Evolutionary conservation across 371 early-diverging fungal species (phyloP).

Genomic region (Umbelopsis sp.): DNA sequence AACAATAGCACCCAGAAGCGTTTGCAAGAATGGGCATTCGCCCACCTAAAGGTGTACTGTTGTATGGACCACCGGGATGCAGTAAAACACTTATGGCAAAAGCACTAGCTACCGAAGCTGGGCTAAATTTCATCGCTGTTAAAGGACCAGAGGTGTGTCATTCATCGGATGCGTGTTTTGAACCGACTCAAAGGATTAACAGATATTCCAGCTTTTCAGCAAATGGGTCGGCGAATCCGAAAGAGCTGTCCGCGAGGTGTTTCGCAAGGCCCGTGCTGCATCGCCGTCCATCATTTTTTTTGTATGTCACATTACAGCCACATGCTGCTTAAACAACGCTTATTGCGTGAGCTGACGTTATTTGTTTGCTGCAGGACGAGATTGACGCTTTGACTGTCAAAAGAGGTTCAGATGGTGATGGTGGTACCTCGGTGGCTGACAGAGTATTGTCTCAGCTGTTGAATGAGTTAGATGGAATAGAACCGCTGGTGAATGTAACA

Average conservation of each 20-base stretch:
- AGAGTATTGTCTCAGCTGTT: constrained; percentile 93
- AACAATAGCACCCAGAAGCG: constrained; percentile 78
- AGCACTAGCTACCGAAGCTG: constrained; percentile 96
- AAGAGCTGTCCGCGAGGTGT: constrained; percentile 94
- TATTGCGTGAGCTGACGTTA: no score
- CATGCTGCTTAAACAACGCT: no score
- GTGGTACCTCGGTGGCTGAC: constrained; percentile 84
- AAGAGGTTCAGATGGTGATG: constrained; percentile 70
- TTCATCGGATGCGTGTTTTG: not conserved
- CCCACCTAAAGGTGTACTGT: constrained; percentile 95
- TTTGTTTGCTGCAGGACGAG: constrained; percentile 74
- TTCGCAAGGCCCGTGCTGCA: constrained; percentile 92
- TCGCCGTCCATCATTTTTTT: constrained; percentile 97
- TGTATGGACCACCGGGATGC: constrained; percentile 99
- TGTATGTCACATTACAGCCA: constrained; percentile 54
- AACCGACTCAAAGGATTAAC: not conserved
- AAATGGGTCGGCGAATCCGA: constrained; percentile 99
- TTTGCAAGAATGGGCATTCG: constrained; percentile 87
- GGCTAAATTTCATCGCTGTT: constrained; percentile 96
- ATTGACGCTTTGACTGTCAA: constrained; percentile 96
- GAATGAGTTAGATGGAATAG: constrained; percentile 96
- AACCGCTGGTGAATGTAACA: constrained; percentile 90
- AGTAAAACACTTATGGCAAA: constrained; percentile 98
- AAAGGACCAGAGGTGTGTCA: constrained; percentile 91
- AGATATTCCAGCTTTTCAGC: constrained; percentile 74